phyloP scores from a whole-genome alignment of 805 yeast species.

The Metschnikowia chrysomelidarum region DNA sequence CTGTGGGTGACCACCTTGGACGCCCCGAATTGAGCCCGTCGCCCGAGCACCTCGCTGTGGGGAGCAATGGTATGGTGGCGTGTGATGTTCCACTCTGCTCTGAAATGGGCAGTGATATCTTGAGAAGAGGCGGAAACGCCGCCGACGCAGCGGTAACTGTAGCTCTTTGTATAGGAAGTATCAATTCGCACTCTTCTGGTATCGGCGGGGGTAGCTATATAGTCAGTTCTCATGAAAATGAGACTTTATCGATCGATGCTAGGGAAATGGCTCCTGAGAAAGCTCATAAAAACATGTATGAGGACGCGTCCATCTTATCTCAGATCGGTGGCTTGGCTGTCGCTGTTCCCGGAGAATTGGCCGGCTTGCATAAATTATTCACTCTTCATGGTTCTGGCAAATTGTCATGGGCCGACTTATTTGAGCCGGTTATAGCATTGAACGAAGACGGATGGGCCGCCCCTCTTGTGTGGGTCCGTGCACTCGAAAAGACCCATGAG shows the following conservation, averaged over 20 bases:
- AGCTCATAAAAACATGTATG: slow-evolving; percentile 66
- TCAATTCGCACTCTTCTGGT: slow-evolving; percentile 82
- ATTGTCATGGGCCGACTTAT: slow-evolving; percentile 66
- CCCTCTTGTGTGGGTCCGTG: slow-evolving; percentile 24
- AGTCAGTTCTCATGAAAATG: slow-evolving; percentile 32
- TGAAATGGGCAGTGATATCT: slow-evolving; percentile 54
- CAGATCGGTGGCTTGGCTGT: slow-evolving; percentile 84
- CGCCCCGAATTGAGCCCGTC: slow-evolving; percentile 46
- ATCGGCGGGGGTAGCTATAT: slow-evolving; percentile 92
- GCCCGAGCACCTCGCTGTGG: slow-evolving; percentile 35
- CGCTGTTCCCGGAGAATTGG: slow-evolving; percentile 88
- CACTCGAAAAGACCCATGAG: slow-evolving; percentile 33
- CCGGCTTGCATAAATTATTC: slow-evolving; percentile 70
- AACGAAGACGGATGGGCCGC: slow-evolving; percentile 52
- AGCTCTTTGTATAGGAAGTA: slow-evolving; percentile 82
- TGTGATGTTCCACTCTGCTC: slow-evolving; percentile 67
- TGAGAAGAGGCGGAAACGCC: slow-evolving; percentile 67
- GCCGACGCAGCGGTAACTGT: slow-evolving; percentile 93
- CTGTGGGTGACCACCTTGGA: slow-evolving; percentile 21
- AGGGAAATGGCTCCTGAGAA: slow-evolving; percentile 80
- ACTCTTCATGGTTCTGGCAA: slow-evolving; percentile 66
- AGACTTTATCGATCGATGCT: slow-evolving; percentile 70
- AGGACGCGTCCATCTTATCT: slow-evolving; percentile 45
- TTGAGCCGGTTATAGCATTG: slow-evolving; percentile 71
- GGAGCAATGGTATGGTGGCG: slow-evolving; percentile 60